Conservation (phyloP, 306 rosid species). For the Begonia fuchsioides region DNA sequence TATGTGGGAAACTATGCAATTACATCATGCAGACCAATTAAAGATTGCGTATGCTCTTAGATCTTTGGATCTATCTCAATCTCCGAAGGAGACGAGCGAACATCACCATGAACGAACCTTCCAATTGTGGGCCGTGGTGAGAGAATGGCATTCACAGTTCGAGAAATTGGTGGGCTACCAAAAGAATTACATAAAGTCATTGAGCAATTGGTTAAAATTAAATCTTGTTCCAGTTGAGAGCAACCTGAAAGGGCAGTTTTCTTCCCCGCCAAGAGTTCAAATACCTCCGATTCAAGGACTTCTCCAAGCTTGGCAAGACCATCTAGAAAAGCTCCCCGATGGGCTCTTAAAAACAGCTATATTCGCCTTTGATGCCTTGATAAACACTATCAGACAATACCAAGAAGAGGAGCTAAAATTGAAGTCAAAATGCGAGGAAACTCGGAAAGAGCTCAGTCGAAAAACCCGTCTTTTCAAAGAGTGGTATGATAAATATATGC, state of each 20-base stretch:
- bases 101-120: conserved; percentile 68
- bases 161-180: conserved; percentile 48
- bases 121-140: conserved; percentile 54
- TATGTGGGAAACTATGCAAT: conserved; percentile 64
- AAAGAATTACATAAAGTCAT: conserved; percentile 53
- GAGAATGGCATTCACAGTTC: conserved; percentile 62
- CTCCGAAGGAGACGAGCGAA: conserved; percentile 64
- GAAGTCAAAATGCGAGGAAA: conserved; percentile 62
- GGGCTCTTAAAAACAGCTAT: conserved; percentile 59
- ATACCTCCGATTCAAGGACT: conserved; percentile 53
- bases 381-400: conserved; percentile 32
- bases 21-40: conserved; percentile 42
- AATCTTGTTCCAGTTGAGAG: conserved; percentile 87
- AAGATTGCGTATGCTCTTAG: conserved; percentile 20
- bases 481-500: no score
- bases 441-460: conserved; percentile 58
- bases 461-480: no score
- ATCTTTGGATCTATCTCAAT: conserved; percentile 46
- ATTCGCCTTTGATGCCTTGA: conserved; percentile 44
- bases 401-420: conserved; percentile 56
- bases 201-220: conserved; percentile 58
- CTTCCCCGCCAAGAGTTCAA: conserved; percentile 71
- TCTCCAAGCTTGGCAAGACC: conserved; percentile 61
- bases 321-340: conserved; percentile 71
- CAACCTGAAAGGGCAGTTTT: conserved; percentile 79